Conservation (phyloP, 106 monocot genomes). For the Gastrodia elata region DNA sequence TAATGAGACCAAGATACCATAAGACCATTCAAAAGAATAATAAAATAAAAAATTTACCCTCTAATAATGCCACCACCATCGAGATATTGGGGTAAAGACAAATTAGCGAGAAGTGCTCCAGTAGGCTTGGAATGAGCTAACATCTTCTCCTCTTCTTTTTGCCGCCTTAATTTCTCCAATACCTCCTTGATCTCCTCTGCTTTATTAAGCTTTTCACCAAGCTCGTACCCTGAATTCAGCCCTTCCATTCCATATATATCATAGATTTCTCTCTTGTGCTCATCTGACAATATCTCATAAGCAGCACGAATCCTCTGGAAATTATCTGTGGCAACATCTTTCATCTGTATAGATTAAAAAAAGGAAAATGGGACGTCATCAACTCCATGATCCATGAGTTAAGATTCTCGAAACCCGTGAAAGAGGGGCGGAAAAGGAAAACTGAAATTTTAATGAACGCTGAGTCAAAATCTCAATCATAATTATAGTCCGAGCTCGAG, state of each 20-base stretch:
- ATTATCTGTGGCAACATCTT: slow-evolving; percentile 90
- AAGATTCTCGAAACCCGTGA: not conserved
- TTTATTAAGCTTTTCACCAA: slow-evolving; percentile 70
- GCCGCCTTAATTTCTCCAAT: slow-evolving; percentile 60
- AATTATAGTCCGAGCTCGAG: not conserved
- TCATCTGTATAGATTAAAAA: slow-evolving; percentile 64
- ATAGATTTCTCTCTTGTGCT: slow-evolving; percentile 74
- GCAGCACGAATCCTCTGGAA: slow-evolving; percentile 86
- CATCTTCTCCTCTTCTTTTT: slow-evolving; percentile 59
- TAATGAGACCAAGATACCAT: not conserved
- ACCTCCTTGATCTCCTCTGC: slow-evolving; percentile 84
- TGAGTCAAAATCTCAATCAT: not conserved
- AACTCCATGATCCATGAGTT: not conserved
- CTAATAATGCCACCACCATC: slow-evolving; percentile 64
- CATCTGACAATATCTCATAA: slow-evolving; percentile 76
- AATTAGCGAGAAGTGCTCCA: slow-evolving; percentile 57
- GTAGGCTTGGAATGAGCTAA: slow-evolving; percentile 40
- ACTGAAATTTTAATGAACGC: not conserved
- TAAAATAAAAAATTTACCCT: slow-evolving; percentile 37
- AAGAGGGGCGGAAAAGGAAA: not conserved
- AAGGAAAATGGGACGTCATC: not conserved
- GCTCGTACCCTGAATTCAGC: slow-evolving; percentile 68
- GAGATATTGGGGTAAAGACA: slow-evolving; percentile 75
- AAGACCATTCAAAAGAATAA: not conserved
- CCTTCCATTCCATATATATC: slow-evolving; percentile 98